phyloP scores from a whole-genome alignment of 805 yeast genomes.

The Suhomyces sp. region DNA sequence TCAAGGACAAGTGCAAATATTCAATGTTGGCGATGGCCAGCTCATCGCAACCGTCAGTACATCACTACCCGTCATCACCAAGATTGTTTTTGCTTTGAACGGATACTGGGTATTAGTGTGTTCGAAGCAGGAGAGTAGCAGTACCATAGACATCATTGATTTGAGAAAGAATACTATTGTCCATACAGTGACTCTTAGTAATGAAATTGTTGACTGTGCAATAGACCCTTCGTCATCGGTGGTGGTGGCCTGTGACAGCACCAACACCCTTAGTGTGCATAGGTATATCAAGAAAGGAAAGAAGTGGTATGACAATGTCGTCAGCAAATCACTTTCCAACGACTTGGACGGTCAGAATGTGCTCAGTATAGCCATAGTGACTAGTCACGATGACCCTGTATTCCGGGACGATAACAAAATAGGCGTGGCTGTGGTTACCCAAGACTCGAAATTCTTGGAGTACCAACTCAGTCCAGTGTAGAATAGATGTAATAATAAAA shows the following conservation, averaged over 20 bases:
- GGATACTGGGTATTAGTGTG: constrained; percentile 58
- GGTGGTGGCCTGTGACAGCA: constrained; percentile 18
- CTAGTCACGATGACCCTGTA: constrained; percentile 5
- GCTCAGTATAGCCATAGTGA: constrained; percentile 1
- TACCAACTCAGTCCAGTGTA: constrained; percentile 2
- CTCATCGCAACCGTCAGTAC: constrained; percentile 31
- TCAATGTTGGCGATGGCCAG: constrained; percentile 37
- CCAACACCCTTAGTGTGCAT: constrained; percentile 24
- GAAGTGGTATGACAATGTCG: constrained; percentile 24
- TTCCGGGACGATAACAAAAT: constrained; percentile 7
- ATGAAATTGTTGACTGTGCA: constrained; percentile 18
- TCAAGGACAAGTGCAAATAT: constrained; percentile 33
- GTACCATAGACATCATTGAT: constrained; percentile 44
- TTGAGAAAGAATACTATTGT: constrained; percentile 38
- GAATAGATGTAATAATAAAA: background rate
- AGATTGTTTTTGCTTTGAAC: constrained; percentile 54
- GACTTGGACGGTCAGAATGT: constrained; percentile 1
- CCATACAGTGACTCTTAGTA: constrained; percentile 26
- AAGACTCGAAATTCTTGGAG: constrained; percentile 2
- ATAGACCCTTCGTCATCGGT: constrained; percentile 38
- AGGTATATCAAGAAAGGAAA: constrained; percentile 41
- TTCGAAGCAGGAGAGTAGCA: constrained; percentile 17
- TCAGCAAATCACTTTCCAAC: background rate
- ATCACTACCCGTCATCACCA: constrained; percentile 21
- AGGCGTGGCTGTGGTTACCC: constrained; percentile 5